Evolutionary conservation across 2,329 filamentous ascomycete genomes (phyloP).

Genomic region (Penicillium sclerotigenum): DNA sequence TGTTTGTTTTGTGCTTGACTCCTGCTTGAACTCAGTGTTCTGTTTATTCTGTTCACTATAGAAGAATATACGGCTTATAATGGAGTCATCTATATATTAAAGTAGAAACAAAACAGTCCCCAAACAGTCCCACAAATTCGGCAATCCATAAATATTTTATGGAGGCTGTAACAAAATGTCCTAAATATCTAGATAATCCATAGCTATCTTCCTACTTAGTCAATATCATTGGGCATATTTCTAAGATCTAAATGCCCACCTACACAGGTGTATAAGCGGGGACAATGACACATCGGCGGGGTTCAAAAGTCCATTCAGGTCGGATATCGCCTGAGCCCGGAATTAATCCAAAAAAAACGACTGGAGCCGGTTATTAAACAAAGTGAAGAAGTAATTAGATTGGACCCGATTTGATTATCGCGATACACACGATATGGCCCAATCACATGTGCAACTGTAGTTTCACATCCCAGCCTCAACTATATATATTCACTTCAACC

Average conservation of each 20-base stretch:
- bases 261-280: background rate
- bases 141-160: background rate
- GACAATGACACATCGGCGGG: background rate
- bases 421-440: slow-evolving; percentile 18
- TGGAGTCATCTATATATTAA: background rate
- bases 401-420: slow-evolving; percentile 1
- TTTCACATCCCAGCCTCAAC: background rate
- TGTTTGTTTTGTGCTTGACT: background rate
- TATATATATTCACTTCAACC: background rate
- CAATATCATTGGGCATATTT: background rate
- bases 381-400: background rate
- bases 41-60: background rate
- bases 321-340: slow-evolving; percentile 18
- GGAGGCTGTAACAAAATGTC: background rate
- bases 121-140: background rate
- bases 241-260: background rate
- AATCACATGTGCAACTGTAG: background rate
- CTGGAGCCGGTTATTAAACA: background rate
- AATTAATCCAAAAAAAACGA: background rate
- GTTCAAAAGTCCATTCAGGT: background rate
- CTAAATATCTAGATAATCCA: background rate
- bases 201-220: background rate
- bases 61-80: background rate
- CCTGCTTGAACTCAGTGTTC: background rate
- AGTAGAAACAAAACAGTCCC: background rate